A percentile compares a stretch with the other conserved stretches of the same genome.
phyloP scores from a whole-genome alignment of 192 early-diverging fungal species.

The Entomortierella beljakovae region DNA sequence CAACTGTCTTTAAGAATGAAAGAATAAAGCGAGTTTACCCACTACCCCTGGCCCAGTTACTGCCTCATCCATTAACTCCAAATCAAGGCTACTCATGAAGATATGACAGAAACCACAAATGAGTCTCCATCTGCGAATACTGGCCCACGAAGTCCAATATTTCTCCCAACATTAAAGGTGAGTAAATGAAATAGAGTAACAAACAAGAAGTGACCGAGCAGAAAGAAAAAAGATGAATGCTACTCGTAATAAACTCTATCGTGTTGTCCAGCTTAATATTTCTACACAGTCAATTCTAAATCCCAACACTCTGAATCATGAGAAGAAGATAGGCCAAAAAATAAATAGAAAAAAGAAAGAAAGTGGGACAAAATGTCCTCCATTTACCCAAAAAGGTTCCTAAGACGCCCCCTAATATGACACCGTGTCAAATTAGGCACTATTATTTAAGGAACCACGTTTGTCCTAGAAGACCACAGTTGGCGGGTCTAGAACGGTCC shows the following conservation, averaged over 20 bases:
- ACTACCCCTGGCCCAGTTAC: background rate
- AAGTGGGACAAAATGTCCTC: background rate
- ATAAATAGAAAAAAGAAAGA: background rate
- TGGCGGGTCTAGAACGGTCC: background rate
- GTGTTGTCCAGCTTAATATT: background rate
- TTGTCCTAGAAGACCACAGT: background rate
- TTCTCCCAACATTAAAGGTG: constrained; percentile 8
- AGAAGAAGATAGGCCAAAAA: constrained; percentile 7
- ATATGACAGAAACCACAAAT: background rate
- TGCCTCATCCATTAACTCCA: background rate
- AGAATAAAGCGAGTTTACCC: background rate
- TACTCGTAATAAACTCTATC: background rate
- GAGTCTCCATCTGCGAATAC: constrained; percentile 7
- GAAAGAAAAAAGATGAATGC: background rate
- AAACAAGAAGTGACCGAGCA: background rate
- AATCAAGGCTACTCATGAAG: background rate
- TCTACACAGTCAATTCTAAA: background rate
- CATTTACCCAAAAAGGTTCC: background rate
- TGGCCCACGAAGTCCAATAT: constrained; percentile 7
- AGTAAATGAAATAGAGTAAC: background rate
- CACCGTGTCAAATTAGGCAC: background rate
- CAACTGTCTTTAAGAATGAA: background rate
- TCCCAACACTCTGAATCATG: background rate
- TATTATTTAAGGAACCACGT: constrained; percentile 1
- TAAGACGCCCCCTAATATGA: background rate